phyloP scores from a whole-genome alignment of 2,329 filamentous ascomycete genomes.

The Neodidymelliopsis sp. region DNA sequence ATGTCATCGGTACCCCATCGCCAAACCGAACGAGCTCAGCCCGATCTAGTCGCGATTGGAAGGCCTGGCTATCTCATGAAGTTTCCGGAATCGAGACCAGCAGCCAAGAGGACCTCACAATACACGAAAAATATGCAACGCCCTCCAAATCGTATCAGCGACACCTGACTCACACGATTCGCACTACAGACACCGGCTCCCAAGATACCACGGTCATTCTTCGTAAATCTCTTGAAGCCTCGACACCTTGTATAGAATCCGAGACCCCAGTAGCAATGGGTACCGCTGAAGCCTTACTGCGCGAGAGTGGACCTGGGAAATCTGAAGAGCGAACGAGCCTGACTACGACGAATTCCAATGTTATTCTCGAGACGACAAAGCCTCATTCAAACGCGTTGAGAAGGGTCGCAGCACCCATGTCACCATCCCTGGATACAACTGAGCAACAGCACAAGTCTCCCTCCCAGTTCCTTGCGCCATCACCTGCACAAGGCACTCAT shows the following conservation, averaged over 20 bases:
- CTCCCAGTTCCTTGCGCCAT: neutral
- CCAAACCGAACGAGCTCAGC: slow-evolving; percentile 30
- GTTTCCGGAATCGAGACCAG: slow-evolving; percentile 48
- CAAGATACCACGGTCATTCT: slow-evolving; percentile 35
- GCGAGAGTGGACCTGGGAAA: neutral
- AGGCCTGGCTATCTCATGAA: slow-evolving; percentile 56
- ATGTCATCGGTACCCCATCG: slow-evolving; percentile 47
- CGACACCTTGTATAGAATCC: slow-evolving; percentile 7
- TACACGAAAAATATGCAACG: slow-evolving; percentile 33
- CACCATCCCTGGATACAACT: neutral
- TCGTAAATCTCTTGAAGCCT: slow-evolving; percentile 16
- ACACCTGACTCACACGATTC: slow-evolving; percentile 19
- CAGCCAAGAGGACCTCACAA: slow-evolving; percentile 37
- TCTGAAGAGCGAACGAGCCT: neutral
- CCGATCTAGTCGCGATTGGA: slow-evolving; percentile 55
- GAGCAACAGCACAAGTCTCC: neutral
- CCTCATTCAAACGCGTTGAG: neutral
- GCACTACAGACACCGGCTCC: slow-evolving; percentile 34
- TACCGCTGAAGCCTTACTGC: neutral
- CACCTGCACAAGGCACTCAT: neutral
- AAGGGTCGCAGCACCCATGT: too few species aligned
- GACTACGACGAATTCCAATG: too few species aligned
- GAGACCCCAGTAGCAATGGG: neutral
- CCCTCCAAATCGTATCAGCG: slow-evolving; percentile 21
- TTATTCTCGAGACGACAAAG: too few species aligned